Base-by-base conservation (phyloP, 2,329 filamentous ascomycete species). In the Aspergillus brunneoviolaceus region DNA sequence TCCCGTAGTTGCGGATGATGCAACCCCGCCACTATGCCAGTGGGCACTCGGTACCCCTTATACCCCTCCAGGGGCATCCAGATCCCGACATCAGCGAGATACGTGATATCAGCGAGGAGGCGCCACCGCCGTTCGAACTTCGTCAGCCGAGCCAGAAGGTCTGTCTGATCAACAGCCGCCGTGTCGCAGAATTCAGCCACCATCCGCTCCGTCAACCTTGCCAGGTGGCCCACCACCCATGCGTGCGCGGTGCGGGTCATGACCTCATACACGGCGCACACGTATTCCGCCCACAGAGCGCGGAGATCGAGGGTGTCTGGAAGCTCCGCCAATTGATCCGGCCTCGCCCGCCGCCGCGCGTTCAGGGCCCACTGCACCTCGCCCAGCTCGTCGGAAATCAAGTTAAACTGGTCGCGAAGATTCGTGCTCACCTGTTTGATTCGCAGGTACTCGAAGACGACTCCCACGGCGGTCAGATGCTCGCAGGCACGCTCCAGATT, bases 381-480 rank as follows among this genome's bases (percentile, higher is more conserved):
- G 9, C 14, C 42, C 63, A 67, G 62, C 47, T 67, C 58, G 1
- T 62, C 64, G 5, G 60, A 65, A 21, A 72, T 68, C 12, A 62
- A 19, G 42, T 72, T 72, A 35, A 64, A 72, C 4, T 67, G 68
- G 16, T 64, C 62, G 7, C 67, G 65, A 19, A 72, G 59, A 48
- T 64, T 50, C 0, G 45, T 21, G 5, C 47, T 49, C 11, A 66
- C 59, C 2, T 10, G 9, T 2, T 59, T 19, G 10, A 49, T 12
- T 31, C 70, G 71, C 23, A 72, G 53, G 33, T 72, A 72, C 45
- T 70, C 61, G 21, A 72, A 72, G 1, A 59, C 64, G 1, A 63
- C 59, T 3, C 68, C 14, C 12, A 69, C 67, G 11, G 69, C 60
- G 0, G 63, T 56, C 1, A 72, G 49, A 55, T 72, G 61, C 33